Evolutionary conservation across 768 basidiomycete genomes (phyloP), one percentile per base, ranked within the genome.

Genomic region (Lentinula boryana): DNA sequence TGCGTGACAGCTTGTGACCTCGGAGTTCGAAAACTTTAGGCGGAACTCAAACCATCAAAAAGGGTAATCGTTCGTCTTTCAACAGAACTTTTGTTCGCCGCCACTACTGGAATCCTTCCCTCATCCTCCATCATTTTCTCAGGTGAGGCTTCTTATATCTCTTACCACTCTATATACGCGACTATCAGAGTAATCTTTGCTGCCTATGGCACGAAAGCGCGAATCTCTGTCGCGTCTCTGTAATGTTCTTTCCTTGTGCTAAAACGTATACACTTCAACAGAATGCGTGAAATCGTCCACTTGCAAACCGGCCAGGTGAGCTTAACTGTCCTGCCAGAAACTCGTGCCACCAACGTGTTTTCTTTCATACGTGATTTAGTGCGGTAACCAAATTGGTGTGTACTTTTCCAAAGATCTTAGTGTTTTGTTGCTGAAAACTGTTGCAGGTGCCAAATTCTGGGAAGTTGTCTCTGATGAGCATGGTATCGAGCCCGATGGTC

Each of bases 201-300:
- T 50, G 38, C 15, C 53, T 35, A 54, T 63, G 36, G 4, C 49
- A 33, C 5, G n/a, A 33, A 44, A 51, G 40, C 57, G 32, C 63
- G 63, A 67, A 68, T 18, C 8, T 3, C 7, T 31, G 66, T 32
- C 68, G 60, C 71, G 72, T 65, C 65, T 68, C 54, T 66, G 78
- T 78, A 80, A 78, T 79, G 80, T 73, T 77, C 77, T 72, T 41
- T 59, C 59, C 58, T 60, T 62, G 68, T 55, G 58, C 62, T 65
- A 63, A 65, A 63, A 58, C 72, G 75, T 66, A 75, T 68, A 51
- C 68, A 64, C 58, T 71, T 70, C 64, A 68, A 48, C 68, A 93
- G 91, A 83, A 94, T 93, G 92, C 92, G 95, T 83, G 95, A 98
- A 88, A 98, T 98, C 78, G 95, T 98, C 74, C 96, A 98, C 80